These are phyloP conservation scores for Xerocomus brunneocitrinus DNA, from an alignment of 768 basidiomycete genomes.

Conservation along the genomic window DNA sequence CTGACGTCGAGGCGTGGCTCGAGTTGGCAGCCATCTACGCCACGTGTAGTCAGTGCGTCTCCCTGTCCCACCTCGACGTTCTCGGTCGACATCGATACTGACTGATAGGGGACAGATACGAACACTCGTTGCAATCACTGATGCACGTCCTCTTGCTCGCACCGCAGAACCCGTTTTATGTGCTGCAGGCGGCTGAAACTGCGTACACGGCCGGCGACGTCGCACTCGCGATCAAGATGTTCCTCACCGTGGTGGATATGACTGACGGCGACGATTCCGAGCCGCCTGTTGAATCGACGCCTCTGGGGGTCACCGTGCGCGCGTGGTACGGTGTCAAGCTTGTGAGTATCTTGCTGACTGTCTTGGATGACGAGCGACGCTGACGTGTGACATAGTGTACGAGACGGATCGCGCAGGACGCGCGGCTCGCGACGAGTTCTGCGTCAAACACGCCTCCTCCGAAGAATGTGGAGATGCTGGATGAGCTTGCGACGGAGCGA, in stretches of 20 bases:
- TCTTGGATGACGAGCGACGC: neutral
- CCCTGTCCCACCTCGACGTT: neutral
- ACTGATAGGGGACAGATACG: constrained; percentile 48
- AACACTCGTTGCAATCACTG: constrained; percentile 64
- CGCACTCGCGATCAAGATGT: constrained; percentile 73
- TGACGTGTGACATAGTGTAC: constrained; percentile 45
- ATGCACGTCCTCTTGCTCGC: constrained; percentile 78
- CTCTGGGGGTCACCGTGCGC: constrained; percentile 52
- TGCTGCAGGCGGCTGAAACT: constrained; percentile 83
- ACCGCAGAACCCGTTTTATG: constrained; percentile 82
- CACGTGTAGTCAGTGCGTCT: constrained; percentile 64
- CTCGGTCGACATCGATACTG: neutral
- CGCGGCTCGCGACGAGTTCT: constrained; percentile 39
- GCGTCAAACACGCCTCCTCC: constrained; percentile 54
- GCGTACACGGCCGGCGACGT: constrained; percentile 77
- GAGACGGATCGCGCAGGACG: constrained; percentile 45
- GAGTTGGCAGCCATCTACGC: constrained; percentile 81
- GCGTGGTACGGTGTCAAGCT: constrained; percentile 85
- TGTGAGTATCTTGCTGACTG: constrained; percentile 38
- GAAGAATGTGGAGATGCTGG: constrained; percentile 52
- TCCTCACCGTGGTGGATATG: constrained; percentile 78
- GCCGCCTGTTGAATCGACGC: constrained; percentile 46
- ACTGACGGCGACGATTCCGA: constrained; percentile 52
- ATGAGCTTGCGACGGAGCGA: constrained; percentile 70
- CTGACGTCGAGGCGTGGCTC: constrained; percentile 84